Evolutionary conservation across 805 yeast species (phyloP).

Genomic region (Cyberlindnera mississippiensis): DNA sequence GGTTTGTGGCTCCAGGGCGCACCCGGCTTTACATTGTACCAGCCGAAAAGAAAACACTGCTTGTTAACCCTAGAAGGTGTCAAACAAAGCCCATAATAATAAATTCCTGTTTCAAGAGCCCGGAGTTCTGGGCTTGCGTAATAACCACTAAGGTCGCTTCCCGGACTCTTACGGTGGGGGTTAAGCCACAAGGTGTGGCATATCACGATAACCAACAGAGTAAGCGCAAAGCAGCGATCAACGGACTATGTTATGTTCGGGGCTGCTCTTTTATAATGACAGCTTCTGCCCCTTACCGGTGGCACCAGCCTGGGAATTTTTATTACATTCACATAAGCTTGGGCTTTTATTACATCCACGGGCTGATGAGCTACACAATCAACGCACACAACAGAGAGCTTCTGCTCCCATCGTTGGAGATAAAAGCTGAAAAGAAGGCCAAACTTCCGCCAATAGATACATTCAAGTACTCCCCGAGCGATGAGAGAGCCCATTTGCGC

Average conservation of each 20-base stretch:
- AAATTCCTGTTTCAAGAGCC: too few species aligned
- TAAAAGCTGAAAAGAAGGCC: background rate
- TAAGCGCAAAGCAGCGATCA: background rate
- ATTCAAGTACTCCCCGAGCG: conserved; percentile 4
- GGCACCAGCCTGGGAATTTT: too few species aligned
- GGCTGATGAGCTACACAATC: conserved; percentile 7
- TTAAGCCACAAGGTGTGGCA: background rate
- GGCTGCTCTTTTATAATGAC: background rate
- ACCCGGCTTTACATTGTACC: too few species aligned
- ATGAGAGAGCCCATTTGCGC: conserved; percentile 4
- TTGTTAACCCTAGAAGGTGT: too few species aligned
- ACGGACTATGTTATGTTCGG: background rate
- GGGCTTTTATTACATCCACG: too few species aligned
- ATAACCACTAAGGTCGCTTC: conserved; percentile 1
- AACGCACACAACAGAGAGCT: conserved; percentile 6
- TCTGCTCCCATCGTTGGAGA: conserved; percentile 6
- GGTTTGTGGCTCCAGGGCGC: too few species aligned
- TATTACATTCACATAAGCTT: too few species aligned
- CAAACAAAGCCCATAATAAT: too few species aligned
- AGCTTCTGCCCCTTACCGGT: background rate
- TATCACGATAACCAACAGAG: conserved; percentile 2
- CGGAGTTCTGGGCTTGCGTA: background rate
- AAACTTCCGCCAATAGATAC: conserved; percentile 7
- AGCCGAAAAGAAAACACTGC: too few species aligned
- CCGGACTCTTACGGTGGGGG: conserved; percentile 1